Base-by-base conservation (phyloP, 2,329 filamentous ascomycete species). In the Calycina marina region DNA sequence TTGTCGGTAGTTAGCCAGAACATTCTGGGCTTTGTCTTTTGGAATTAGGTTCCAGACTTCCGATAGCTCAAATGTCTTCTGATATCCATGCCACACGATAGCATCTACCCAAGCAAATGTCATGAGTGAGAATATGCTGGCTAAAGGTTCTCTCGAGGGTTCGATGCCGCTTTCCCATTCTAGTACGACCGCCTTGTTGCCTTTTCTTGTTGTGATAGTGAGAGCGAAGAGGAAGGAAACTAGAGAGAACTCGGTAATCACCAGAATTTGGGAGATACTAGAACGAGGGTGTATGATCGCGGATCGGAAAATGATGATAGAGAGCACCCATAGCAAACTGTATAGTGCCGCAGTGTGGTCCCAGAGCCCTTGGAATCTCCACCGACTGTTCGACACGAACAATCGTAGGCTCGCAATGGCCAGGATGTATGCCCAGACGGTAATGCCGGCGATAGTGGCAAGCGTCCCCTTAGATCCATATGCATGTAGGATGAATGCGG, bases 21-120 rank as follows among this genome's bases (percentile, higher is more conserved):
- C 74, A 2, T 65, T 61, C 20, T 77, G 77, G 15, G 90, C 85
- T 59, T 96, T 93, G 58, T 96, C 86, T 49, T 75, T 82, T 18
- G 84, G 73, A 12, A 83, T 60, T 39, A 98, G 58, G 49, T 96
- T 94, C 90, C 90, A 98, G 3, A 98, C 83, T 53, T 86, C 76
- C 16, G 72, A 58, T 43, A 96, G 69, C 48, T 92, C 84, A 40
- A 92, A 68, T 0, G 85, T 73, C 52, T 83, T 75, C 52, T 74
- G 79, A 64, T 86, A 96, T 10, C 90, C 90, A 44, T 79, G 75
- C 73, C 77, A 85, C 26, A 98, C 77, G 42, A 98, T 79, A 1
- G 76, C 59, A 55, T 96, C 86, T 13, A 94, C 73, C 90, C 90
- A 98, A 13, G 72, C 64, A 53, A 94, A 98, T 2, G 84, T 90